A percentile compares a stretch with the other conserved stretches of the same genome.
Evolutionary conservation across 2,329 filamentous ascomycete genomes (phyloP).

Genomic region (Xylaria sp.): DNA sequence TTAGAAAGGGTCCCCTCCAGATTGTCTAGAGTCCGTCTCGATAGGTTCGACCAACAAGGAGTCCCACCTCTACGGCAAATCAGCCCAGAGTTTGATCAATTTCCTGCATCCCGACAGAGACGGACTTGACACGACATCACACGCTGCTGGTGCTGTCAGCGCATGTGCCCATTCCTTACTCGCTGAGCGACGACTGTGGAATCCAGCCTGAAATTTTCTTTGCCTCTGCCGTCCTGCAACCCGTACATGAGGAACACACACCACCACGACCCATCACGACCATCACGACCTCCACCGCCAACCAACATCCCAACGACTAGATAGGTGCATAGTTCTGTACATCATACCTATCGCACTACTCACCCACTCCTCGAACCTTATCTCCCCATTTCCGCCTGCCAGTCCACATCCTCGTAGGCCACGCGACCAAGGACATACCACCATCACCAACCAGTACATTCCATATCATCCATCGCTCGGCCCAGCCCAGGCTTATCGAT

Average conservation of each 20-base stretch:
- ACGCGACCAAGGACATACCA: slow-evolving; percentile 29
- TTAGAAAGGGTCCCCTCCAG: neutral
- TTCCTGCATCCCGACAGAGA: slow-evolving; percentile 34
- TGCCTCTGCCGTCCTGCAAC: neutral
- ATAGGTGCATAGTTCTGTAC: neutral
- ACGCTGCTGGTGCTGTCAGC: slow-evolving; percentile 34
- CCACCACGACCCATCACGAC: neutral
- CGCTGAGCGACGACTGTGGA: slow-evolving; percentile 35
- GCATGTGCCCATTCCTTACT: slow-evolving; percentile 40
- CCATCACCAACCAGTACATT: neutral
- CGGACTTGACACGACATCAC: slow-evolving; percentile 40
- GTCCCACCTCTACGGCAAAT: slow-evolving; percentile 27
- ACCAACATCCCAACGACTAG: neutral
- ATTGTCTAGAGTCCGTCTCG: slow-evolving; percentile 4
- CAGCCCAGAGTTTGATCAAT: slow-evolving; percentile 34
- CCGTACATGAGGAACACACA: neutral
- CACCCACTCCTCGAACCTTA: slow-evolving; percentile 24
- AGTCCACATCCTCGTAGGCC: slow-evolving; percentile 24
- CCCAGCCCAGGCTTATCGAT: slow-evolving; percentile 33
- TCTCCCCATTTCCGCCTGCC: slow-evolving; percentile 10
- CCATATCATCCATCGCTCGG: neutral
- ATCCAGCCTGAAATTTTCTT: slow-evolving; percentile 31
- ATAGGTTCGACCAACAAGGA: neutral
- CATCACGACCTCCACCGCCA: slow-evolving; percentile 4
- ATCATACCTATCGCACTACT: slow-evolving; percentile 3